Evolutionary conservation across 768 basidiomycete genomes (phyloP).

Genomic region (Obba rivulosa): DNA sequence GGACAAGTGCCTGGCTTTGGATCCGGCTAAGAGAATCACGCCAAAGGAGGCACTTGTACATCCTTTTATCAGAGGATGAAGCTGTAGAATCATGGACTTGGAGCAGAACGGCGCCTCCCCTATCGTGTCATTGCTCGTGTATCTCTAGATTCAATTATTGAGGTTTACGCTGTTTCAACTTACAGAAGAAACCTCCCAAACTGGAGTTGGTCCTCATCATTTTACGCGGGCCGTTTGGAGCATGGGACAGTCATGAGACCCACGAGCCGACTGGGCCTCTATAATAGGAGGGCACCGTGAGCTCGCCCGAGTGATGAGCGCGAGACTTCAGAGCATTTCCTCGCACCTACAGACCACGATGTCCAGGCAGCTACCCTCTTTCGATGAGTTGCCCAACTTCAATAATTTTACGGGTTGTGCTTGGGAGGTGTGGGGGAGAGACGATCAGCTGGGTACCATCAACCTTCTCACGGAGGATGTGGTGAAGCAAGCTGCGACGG

Average conservation of each 20-base stretch:
- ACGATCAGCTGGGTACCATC: conserved; percentile 63
- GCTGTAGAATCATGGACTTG: neutral
- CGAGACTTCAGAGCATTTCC: conserved; percentile 1
- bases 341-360: neutral
- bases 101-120: neutral
- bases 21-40: conserved; percentile 80
- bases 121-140: neutral
- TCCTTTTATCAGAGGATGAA: conserved; percentile 69
- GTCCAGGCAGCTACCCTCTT: conserved; percentile 30
- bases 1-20: conserved; percentile 85
- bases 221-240: too few relatives aligned
- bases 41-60: conserved; percentile 87
- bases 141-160: too few relatives aligned
- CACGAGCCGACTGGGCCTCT: neutral
- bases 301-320: neutral
- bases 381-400: conserved; percentile 45
- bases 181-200: neutral
- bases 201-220: neutral
- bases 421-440: conserved; percentile 62
- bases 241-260: too few relatives aligned
- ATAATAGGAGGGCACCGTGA: conserved; percentile 1
- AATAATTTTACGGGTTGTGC: conserved; percentile 51
- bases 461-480: conserved; percentile 60
- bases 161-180: neutral
- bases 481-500: conserved; percentile 46